phyloP scores from a whole-genome alignment of 2,329 filamentous ascomycete genomes.

The Clonostachys byssicola region DNA sequence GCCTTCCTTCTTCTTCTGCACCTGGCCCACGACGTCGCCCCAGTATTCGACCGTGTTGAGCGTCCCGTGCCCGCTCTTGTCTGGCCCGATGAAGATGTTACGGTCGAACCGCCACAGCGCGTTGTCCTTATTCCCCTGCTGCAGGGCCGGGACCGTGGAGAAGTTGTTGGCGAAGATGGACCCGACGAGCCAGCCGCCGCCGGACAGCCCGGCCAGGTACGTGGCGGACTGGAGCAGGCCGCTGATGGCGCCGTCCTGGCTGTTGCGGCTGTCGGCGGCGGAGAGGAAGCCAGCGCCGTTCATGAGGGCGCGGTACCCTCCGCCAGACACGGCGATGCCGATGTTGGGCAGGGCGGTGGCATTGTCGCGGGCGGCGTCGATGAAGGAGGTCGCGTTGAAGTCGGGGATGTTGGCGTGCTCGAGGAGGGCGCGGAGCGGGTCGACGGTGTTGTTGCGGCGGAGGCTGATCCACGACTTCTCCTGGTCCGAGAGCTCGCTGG shows the following conservation, averaged over 20 bases:
- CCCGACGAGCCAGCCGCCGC: conserved; percentile 73
- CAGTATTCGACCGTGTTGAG: background rate
- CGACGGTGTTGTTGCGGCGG: conserved; percentile 8
- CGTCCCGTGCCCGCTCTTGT: background rate
- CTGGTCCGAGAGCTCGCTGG: conserved; percentile 6
- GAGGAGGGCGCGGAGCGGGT: conserved; percentile 7
- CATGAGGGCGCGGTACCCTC: conserved; percentile 74
- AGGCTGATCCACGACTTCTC: conserved; percentile 10
- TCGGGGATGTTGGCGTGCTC: conserved; percentile 8
- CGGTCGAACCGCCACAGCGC: conserved; percentile 33
- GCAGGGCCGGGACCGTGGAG: conserved; percentile 62
- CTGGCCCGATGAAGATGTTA: conserved; percentile 14
- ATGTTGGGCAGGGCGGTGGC: conserved; percentile 46
- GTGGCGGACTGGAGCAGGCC: conserved; percentile 73
- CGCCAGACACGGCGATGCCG: conserved; percentile 70
- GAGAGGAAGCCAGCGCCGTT: conserved; percentile 71
- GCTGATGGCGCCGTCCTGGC: conserved; percentile 44
- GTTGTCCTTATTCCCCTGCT: conserved; percentile 17
- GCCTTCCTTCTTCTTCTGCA: background rate
- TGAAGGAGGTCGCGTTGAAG: conserved; percentile 8
- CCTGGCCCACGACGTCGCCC: background rate
- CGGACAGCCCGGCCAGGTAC: conserved; percentile 70
- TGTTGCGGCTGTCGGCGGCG: conserved; percentile 70
- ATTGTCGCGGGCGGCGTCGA: conserved; percentile 5
- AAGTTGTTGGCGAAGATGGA: conserved; percentile 75